Base-by-base conservation (phyloP, 2,329 filamentous ascomycete species). In the Cercospora brassicicola region DNA sequence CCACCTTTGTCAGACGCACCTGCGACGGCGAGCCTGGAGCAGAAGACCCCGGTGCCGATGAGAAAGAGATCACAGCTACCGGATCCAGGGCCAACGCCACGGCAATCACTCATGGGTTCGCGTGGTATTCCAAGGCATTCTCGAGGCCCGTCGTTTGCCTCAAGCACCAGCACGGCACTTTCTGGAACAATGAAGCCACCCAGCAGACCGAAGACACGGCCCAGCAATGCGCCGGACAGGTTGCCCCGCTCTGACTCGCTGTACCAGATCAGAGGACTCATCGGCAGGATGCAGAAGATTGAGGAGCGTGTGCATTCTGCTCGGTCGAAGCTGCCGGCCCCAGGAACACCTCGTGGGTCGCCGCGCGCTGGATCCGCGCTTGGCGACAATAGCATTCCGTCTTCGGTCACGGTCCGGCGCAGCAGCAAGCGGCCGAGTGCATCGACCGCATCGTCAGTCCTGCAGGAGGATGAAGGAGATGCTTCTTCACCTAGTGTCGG, bases 281-380 rank as follows among this genome's bases (percentile, higher is more conserved):
- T 96, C 67, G 94, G 93, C 30, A 95, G 98, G 81, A 97, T 98
- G 93, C 93, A 97, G 80, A 92, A 93, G 73, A 89, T 99, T 69
- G 95, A 98, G 79, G 92, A 95, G 71, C 88, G 95, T 55, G 94
- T 99, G 9, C 93, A 98, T 69, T 93, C 90, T 26, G 95, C 91
- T 18, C 89, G 93, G 73, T 97, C 94, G 45, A 97, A 95, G 80
- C 87, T 99, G 20, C 95, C 95, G 2, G 92, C 91, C 1, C 92
- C 94, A 7, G 86, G 84, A 0, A 93, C 94, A 4, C 93, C 94
- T 18, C 89, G 90, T 59, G 86, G 87, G 4, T 96, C 93, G n/a
- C 93, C 94, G 23, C 87, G 92, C 59, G 64, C 74, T 30, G 69
- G 62, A 28, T 70, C 72, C 20, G 71, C 68, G 15, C 60, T 73